phyloP scores from a whole-genome alignment of 139 green algal species.

The Chlorella sp. region DNA sequence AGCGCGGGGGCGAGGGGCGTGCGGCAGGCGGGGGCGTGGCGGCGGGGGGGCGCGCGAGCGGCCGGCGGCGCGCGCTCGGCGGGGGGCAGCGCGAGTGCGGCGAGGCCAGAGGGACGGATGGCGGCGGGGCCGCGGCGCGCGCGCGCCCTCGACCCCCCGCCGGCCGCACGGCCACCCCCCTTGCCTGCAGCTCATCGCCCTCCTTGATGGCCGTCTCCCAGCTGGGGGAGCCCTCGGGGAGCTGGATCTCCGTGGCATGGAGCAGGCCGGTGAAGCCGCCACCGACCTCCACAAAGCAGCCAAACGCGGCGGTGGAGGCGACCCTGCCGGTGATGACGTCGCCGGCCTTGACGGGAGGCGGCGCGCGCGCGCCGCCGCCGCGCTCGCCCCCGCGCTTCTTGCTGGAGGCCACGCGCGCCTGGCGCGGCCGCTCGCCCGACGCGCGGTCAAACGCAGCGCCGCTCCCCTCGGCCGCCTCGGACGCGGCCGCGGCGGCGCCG shows the following conservation, averaged over 20 bases:
- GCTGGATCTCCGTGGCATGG: constrained; percentile 63
- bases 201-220: constrained; percentile 31
- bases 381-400: background rate
- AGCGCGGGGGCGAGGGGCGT: background rate
- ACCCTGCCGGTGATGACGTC: constrained; percentile 65
- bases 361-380: no score
- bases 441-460: constrained; percentile 29
- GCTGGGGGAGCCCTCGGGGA: constrained; percentile 34
- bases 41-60: background rate
- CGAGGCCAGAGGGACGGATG: no score
- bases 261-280: constrained; percentile 64
- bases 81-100: no score
- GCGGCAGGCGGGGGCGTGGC: background rate
- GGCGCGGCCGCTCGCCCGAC: constrained; percentile 4
- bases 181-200: constrained; percentile 60
- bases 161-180: no score
- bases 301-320: constrained; percentile 53
- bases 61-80: no score
- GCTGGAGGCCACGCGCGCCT: constrained; percentile 7
- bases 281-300: constrained; percentile 70
- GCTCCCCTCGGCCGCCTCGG: constrained; percentile 37
- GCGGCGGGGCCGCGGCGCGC: no score
- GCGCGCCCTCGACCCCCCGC: no score
- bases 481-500: constrained; percentile 6
- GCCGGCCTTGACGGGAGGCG: constrained; percentile 37